Base-by-base conservation (phyloP, 257 asterid species). In the Petunia secreta region DNA sequence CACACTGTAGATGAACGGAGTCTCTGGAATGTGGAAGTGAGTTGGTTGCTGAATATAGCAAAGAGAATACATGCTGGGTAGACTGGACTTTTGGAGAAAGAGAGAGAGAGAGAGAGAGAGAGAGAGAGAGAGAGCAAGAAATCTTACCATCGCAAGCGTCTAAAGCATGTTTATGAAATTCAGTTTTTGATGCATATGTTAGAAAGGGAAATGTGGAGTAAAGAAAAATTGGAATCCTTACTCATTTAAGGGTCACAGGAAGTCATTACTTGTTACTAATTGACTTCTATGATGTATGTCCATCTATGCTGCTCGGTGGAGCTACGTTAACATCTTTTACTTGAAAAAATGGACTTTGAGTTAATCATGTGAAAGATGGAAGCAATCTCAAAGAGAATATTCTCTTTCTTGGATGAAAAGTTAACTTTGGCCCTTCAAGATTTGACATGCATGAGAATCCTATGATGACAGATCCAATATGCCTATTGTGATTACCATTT, bases 121-220 rank as follows among this genome's bases (percentile, higher is more conserved):
- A 52, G 15, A 4, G 57, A 11, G 62, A 34, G 77, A 50, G 11
- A 3, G 39, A 71, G 34, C 8, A 40, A 57, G 36, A 57, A 57
- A 71, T 69, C 46, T 16, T 44, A 68, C 40, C 75, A 46, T 69
- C 25, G 59, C 76, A 69, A 69, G 59, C 16, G 34, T 69, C 58
- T 69, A 69, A 16, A 69, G 59, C 25, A 16, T 43, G 76, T 16
- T 69, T 25, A 69, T 8, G 57, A 39, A 34, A 3, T 48, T 34
- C 50, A 44, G 62, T 46, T 48, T 50, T 39, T 36, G 36, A 48
- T 8, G 4, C 44, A 34, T 71, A 34, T 34, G 62, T 34, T 73
- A 50, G 63, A 50, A 50, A 34, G 48, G 77, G 36, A 73, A 73
- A 50, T 34, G 63, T 50, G 9, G 62, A 34, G 60, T 50, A 40